phyloP scores from a whole-genome alignment of 306 rosid species.

The Myrica gale region DNA sequence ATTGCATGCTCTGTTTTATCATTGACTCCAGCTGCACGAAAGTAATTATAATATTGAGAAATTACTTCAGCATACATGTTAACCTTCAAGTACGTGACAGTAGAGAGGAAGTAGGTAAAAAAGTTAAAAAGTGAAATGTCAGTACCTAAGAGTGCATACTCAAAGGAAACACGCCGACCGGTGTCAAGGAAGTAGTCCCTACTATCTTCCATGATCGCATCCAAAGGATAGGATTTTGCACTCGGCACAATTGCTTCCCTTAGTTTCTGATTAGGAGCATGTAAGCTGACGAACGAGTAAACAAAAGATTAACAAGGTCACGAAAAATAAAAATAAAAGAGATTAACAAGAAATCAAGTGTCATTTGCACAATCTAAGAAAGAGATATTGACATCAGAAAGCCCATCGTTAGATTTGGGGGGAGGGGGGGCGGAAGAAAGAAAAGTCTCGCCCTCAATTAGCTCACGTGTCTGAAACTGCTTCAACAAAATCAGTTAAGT shows the following conservation, averaged over 20 bases:
- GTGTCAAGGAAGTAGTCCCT: constrained; percentile 70
- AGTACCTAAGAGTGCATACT: constrained; percentile 94
- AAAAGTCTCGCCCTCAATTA: not conserved
- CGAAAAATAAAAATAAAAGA: too few species aligned
- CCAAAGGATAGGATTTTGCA: constrained; percentile 89
- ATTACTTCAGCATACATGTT: constrained; percentile 18
- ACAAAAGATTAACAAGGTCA: not conserved
- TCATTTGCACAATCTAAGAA: not conserved
- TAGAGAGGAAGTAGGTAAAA: constrained; percentile 1
- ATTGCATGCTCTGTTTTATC: constrained; percentile 72
- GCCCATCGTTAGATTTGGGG: too few species aligned
- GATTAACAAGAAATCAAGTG: not conserved
- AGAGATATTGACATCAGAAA: not conserved
- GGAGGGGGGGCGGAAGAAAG: too few species aligned
- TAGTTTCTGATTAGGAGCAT: constrained; percentile 96
- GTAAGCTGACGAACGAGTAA: constrained; percentile 59
- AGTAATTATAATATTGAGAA: constrained; percentile 25
- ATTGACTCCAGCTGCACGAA: constrained; percentile 85
- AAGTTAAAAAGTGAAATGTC: constrained; percentile 8
- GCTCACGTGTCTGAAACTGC: constrained; percentile 3
- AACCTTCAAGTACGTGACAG: constrained; percentile 10
- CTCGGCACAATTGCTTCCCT: constrained; percentile 94
- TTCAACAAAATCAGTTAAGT: constrained; percentile 16
- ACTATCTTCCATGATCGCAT: constrained; percentile 83
- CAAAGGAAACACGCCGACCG: constrained; percentile 79